These are phyloP conservation scores for Crithidia expoeki DNA, from an alignment of 208 protist species.

Conservation along the genomic window DNA sequence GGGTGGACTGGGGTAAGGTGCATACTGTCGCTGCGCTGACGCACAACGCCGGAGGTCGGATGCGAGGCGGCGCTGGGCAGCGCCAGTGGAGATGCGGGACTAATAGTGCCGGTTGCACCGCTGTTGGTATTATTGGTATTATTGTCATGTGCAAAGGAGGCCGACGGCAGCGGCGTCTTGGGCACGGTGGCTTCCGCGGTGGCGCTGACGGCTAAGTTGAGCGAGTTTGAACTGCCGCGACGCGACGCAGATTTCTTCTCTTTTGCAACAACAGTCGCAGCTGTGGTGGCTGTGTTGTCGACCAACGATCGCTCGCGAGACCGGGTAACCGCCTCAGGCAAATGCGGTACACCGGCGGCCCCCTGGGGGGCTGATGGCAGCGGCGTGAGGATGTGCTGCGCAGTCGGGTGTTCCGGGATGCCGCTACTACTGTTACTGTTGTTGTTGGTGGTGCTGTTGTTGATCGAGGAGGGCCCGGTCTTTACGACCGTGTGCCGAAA, in stretches of 20 bases:
- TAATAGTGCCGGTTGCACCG: not conserved
- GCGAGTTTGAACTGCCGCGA: slow-evolving; percentile 8
- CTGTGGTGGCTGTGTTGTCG: not conserved
- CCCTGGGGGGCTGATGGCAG: not conserved
- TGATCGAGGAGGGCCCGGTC: not conserved
- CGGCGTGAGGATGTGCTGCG: not conserved
- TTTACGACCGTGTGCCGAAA: slow-evolving; percentile 19
- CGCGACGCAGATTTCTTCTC: not conserved
- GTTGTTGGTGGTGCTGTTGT: not conserved
- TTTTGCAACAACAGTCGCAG: not conserved
- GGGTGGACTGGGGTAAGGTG: slow-evolving; percentile 6
- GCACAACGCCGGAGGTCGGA: slow-evolving; percentile 6
- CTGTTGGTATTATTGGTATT: not conserved
- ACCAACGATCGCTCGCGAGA: slow-evolving; percentile 4
- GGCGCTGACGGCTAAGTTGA: not conserved
- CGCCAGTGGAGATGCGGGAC: slow-evolving; percentile 5
- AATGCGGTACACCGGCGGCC: not conserved
- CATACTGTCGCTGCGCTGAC: slow-evolving; percentile 16
- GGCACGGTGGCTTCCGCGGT: not conserved
- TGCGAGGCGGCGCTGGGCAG: slow-evolving; percentile 8
- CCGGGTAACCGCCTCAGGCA: slow-evolving; percentile 1
- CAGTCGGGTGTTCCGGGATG: slow-evolving; percentile 10
- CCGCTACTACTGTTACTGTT: slow-evolving; percentile 6
- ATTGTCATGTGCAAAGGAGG: too few relatives aligned
- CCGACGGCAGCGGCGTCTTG: slow-evolving; percentile 15